Conservation (phyloP, 2,329 filamentous ascomycete species). For the Venturia carpophila region DNA sequence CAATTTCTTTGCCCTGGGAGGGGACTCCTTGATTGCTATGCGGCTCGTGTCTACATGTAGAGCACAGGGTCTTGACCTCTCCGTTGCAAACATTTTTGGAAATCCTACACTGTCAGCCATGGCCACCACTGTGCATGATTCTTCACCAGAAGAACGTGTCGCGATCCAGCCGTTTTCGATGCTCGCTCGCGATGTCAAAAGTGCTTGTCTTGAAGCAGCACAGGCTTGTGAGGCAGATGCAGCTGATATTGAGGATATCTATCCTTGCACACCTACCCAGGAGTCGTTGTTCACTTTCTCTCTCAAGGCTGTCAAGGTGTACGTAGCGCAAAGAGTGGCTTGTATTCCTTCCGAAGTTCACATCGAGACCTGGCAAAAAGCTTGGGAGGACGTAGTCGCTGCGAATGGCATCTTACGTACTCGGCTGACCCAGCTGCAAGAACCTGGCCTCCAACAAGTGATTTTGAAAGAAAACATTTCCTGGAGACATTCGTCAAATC, state of each 20-base stretch:
- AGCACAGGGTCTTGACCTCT: constrained; percentile 41
- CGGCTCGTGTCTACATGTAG: constrained; percentile 50
- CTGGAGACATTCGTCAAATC: constrained; percentile 26
- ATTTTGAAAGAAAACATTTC: constrained; percentile 28
- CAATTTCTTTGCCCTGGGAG: constrained; percentile 54
- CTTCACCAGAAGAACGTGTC: constrained; percentile 22
- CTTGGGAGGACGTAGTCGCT: constrained; percentile 31
- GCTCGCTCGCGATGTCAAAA: constrained; percentile 24
- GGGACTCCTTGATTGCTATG: constrained; percentile 55
- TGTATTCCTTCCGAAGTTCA: constrained; percentile 27
- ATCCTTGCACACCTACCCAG: constrained; percentile 37
- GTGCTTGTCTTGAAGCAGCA: constrained; percentile 33
- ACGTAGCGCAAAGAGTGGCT: constrained; percentile 33
- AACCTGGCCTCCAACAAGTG: constrained; percentile 33
- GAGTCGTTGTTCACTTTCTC: constrained; percentile 36
- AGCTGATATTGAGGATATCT: constrained; percentile 32
- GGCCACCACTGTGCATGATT: constrained; percentile 32
- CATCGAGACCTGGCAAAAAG: constrained; percentile 28
- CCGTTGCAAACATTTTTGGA: constrained; percentile 50
- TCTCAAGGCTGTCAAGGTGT: constrained; percentile 31
- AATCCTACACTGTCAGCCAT: constrained; percentile 39
- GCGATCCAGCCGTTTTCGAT: constrained; percentile 31
- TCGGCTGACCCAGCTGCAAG: constrained; percentile 31
- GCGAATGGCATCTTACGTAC: constrained; percentile 34
- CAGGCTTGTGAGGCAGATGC: constrained; percentile 26